phyloP scores from a whole-genome alignment of 768 basidiomycete species.

The Tricholoma hemisulphureum region DNA sequence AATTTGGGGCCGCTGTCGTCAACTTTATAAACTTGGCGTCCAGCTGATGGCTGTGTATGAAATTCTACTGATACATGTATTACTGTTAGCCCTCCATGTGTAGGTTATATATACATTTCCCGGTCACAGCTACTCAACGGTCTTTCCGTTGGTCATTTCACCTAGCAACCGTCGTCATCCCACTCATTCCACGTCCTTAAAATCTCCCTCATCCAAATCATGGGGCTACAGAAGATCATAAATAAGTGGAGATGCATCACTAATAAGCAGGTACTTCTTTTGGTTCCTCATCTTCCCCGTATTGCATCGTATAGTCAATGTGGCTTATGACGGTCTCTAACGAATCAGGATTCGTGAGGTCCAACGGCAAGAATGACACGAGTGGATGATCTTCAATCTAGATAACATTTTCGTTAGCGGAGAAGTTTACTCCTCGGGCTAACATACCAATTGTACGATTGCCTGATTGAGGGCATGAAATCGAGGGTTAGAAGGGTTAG shows the following conservation, averaged over 20 bases:
- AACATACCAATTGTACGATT: slow-evolving; percentile 85
- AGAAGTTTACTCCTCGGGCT: not conserved
- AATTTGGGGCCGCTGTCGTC: not conserved
- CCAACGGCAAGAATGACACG: slow-evolving; percentile 93
- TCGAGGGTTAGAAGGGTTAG: slow-evolving; percentile 60
- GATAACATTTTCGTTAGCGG: not conserved
- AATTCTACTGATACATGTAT: not conserved
- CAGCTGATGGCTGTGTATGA: not conserved
- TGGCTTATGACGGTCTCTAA: slow-evolving; percentile 90
- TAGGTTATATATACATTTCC: no score
- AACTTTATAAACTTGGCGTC: not conserved
- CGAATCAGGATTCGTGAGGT: slow-evolving; percentile 86
- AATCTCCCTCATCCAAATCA: slow-evolving; percentile 93
- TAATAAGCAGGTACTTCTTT: slow-evolving; percentile 62
- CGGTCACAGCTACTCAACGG: no score
- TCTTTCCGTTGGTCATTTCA: no score
- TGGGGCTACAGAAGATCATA: slow-evolving; percentile 55
- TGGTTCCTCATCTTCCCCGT: slow-evolving; percentile 97
- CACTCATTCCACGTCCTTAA: slow-evolving; percentile 64
- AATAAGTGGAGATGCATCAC: slow-evolving; percentile 8
- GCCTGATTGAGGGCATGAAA: slow-evolving; percentile 95
- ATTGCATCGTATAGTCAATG: slow-evolving; percentile 98
- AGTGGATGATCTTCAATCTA: slow-evolving; percentile 99
- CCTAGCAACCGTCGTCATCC: no score
- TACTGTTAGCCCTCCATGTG: not conserved